Evolutionary conservation across 2,329 filamentous ascomycete species (phyloP), one percentile per base, ranked within the genome.

Genomic region (Trichophyton mentagrophytes): DNA sequence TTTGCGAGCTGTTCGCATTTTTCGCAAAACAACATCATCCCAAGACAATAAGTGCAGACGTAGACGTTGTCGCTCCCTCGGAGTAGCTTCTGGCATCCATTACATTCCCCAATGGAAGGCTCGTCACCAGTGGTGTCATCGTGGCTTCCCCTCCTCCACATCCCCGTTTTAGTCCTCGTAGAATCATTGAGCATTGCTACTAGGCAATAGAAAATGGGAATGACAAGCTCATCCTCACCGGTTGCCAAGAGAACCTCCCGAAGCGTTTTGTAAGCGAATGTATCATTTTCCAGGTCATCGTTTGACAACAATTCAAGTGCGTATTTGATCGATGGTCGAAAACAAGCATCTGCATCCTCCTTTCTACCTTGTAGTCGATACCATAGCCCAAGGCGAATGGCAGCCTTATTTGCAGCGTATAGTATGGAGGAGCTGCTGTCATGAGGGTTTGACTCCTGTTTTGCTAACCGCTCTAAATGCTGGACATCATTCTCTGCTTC

Each of bases 201-300:
- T 61, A 55, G 51, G 51, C 25, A 30, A 55, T 55, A 46, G 22
- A 33, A 20, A 20, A 53, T n/a, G 6, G 38, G 38, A 42, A 46
- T 15, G 27, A 22, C 33, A 13, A 61, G n/a, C 40, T 49, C 17
- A 15, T 61, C 59, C 22, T 60, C 42, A 8, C 56, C 25, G 9
- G 38, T 58, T 11, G 36, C 56, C n/a, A 58, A 6, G 6, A 58
- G 56, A 2, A 58, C 38, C 13, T 38, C 30, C 25, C 30, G 22
- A 36, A 58, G 33, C 3, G 13, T 42, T 25, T 38, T 36, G 13
- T 58, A 58, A n/a, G 30, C 57, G 20, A 46, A 38, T 25, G 13
- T 17, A 36, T 64, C 61, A 51, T 64, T 64, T 47, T 57, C 60
- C 40, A 36, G 55, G 53, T 63, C 63, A 47, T 63, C 63, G 36